These are phyloP conservation scores for Vararia minispora DNA, from an alignment of 768 basidiomycete species.

Conservation along the genomic window DNA sequence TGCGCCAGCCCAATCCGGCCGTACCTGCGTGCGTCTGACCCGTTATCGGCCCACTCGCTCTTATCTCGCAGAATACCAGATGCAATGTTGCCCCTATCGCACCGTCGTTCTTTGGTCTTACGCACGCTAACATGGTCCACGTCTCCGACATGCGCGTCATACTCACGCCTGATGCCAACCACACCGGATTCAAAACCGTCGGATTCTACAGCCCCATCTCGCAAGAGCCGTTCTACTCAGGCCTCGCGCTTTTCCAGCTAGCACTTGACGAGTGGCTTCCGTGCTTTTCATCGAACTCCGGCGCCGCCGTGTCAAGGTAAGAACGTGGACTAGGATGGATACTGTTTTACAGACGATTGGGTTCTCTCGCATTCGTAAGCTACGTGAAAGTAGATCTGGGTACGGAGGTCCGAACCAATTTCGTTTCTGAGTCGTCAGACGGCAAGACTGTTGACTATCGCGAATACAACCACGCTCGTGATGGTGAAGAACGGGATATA, in stretches of 20 bases:
- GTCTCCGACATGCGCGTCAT: constrained; percentile 38
- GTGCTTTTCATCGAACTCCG: too few species aligned
- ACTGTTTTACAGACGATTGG: too few species aligned
- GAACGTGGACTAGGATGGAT: too few species aligned
- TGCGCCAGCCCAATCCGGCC: constrained; percentile 25
- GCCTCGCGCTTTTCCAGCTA: constrained; percentile 33
- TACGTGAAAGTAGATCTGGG: too few species aligned
- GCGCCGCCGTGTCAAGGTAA: too few species aligned
- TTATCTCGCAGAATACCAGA: constrained; percentile 13
- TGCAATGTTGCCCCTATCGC: constrained; percentile 27
- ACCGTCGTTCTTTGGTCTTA: constrained; percentile 33
- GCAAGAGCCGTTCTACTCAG: constrained; percentile 34
- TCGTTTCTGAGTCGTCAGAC: too few species aligned
- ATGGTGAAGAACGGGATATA: too few species aligned
- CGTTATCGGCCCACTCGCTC: background rate
- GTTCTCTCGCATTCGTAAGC: too few species aligned
- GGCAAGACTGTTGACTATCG: too few species aligned
- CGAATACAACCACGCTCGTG: too few species aligned
- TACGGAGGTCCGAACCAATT: too few species aligned
- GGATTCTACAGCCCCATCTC: constrained; percentile 39
- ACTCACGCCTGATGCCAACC: constrained; percentile 35
- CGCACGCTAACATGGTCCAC: constrained; percentile 37
- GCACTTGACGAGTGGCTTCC: constrained; percentile 39
- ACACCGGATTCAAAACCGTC: constrained; percentile 35
- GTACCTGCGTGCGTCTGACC: constrained; percentile 27